These are phyloP conservation scores for Solanum medicagineum DNA, from an alignment of 257 asterid genomes.

Conservation along the genomic window DNA sequence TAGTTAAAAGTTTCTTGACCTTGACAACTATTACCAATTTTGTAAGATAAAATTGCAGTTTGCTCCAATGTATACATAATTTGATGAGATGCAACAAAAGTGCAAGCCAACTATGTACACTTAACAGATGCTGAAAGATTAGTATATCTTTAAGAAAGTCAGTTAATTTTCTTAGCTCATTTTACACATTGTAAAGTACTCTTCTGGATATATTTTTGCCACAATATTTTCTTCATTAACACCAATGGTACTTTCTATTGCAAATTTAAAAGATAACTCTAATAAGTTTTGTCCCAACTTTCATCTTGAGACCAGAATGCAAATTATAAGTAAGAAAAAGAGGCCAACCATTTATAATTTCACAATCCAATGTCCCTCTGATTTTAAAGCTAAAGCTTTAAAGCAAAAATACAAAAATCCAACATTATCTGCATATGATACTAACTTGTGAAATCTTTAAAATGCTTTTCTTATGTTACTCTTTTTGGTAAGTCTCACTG, in stretches of 20 bases:
- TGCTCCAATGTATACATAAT: not conserved
- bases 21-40: not conserved
- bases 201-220: not conserved
- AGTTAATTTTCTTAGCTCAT: not conserved
- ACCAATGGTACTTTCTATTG: not conserved
- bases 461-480: not conserved
- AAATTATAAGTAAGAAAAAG: not conserved
- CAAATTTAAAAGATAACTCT: not conserved
- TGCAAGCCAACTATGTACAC: not conserved
- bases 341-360: not conserved
- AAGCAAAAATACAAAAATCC: not conserved
- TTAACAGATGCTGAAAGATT: not conserved
- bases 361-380: not conserved
- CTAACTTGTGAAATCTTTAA: not conserved
- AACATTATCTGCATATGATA: not conserved
- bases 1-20: not conserved
- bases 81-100: not conserved
- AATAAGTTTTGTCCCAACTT: not conserved
- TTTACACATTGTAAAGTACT: not conserved
- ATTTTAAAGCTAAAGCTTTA: not conserved
- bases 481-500: not conserved
- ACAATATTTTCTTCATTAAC: not conserved
- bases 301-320: not conserved
- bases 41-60: not conserved
- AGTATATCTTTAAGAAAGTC: not conserved